Conservation (phyloP, 441 rosid species). For the Syzygium syzygioides region DNA sequence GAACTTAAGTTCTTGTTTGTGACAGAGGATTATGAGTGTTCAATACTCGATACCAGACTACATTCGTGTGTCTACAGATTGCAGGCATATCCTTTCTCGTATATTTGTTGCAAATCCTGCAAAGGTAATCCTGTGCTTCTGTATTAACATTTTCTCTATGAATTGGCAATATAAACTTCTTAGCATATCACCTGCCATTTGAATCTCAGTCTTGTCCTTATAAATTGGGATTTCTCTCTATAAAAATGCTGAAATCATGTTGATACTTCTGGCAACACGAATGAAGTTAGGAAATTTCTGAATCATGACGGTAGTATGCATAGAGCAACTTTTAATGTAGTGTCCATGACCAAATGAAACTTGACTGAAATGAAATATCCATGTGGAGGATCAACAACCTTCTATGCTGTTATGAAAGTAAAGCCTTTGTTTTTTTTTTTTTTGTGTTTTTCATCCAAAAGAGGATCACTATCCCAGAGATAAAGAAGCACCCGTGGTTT, state of each 20-base stretch:
- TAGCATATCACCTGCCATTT: not conserved
- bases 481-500: constrained; percentile 66
- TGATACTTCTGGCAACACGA: not conserved
- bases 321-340: not conserved
- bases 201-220: not conserved
- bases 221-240: not conserved
- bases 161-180: not conserved
- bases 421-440: not conserved
- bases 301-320: not conserved
- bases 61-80: constrained; percentile 50
- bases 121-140: constrained; percentile 23
- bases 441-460: not conserved
- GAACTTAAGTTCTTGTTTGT: not conserved
- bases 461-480: constrained; percentile 62
- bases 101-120: constrained; percentile 60
- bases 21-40: constrained; percentile 53
- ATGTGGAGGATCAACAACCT: not conserved
- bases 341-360: not conserved
- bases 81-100: constrained; percentile 50
- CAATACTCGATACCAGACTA: constrained; percentile 64
- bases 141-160: not conserved
- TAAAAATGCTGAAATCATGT: not conserved
- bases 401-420: not conserved
- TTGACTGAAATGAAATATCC: not conserved
- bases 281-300: not conserved